These are phyloP conservation scores for Phytophthora cryptogea DNA, from an alignment of 352 stramenopile genomes.

Conservation along the genomic window DNA sequence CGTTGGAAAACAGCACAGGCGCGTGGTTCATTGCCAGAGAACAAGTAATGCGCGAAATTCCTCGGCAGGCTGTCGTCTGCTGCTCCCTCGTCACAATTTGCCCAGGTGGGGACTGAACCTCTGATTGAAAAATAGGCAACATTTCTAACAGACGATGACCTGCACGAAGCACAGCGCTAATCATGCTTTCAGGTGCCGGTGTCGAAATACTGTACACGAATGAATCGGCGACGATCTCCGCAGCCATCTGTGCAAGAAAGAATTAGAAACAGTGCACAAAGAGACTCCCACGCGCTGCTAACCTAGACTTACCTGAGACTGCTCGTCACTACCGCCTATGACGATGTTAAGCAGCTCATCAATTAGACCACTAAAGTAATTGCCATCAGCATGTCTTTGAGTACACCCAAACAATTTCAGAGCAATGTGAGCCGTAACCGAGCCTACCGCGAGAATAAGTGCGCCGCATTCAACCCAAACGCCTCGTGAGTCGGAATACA, in stretches of 20 bases:
- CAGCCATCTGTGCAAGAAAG: slow-evolving; percentile 44
- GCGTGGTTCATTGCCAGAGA: slow-evolving; percentile 55
- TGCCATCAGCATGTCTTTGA: neutral
- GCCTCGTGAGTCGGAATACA: slow-evolving; percentile 47
- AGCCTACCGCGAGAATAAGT: slow-evolving; percentile 41
- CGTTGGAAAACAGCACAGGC: slow-evolving; percentile 31
- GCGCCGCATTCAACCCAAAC: slow-evolving; percentile 54
- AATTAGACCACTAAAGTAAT: slow-evolving; percentile 39
- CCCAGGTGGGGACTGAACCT: slow-evolving; percentile 2
- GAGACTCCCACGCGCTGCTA: neutral
- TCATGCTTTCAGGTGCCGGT: slow-evolving; percentile 24
- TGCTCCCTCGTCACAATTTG: slow-evolving; percentile 25
- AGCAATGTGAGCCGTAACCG: neutral
- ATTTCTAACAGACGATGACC: slow-evolving; percentile 31
- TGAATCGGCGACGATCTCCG: slow-evolving; percentile 64
- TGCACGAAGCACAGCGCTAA: slow-evolving; percentile 37
- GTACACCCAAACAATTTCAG: neutral
- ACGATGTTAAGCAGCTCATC: slow-evolving; percentile 44
- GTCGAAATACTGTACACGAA: slow-evolving; percentile 41
- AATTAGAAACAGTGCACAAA: neutral
- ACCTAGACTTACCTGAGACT: slow-evolving; percentile 40
- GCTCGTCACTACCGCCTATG: slow-evolving; percentile 41
- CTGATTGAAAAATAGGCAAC: slow-evolving; percentile 26
- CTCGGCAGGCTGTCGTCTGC: slow-evolving; percentile 34
- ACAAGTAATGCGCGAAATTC: slow-evolving; percentile 51